These are phyloP conservation scores for Lichtheimia hyalospora DNA, from an alignment of 371 early-diverging fungal genomes.

Conservation along the genomic window DNA sequence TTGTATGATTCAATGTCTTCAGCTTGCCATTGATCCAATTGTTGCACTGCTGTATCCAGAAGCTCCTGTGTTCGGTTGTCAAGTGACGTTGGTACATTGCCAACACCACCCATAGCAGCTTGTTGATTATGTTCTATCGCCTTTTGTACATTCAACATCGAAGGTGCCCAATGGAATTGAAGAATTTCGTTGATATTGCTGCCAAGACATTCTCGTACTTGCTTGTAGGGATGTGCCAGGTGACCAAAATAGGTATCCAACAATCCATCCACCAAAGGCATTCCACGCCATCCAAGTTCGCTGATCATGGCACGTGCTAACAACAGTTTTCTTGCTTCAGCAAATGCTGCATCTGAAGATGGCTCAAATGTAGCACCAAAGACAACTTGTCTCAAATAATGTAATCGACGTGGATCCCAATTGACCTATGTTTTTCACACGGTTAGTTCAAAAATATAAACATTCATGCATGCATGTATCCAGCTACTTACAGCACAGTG, in stretches of 20 bases:
- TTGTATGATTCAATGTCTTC: constrained; percentile 61
- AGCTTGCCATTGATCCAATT: constrained; percentile 41
- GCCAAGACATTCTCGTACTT: constrained; percentile 83
- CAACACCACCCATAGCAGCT: constrained; percentile 21
- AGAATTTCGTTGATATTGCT: constrained; percentile 65
- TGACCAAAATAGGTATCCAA: constrained; percentile 55
- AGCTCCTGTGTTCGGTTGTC: constrained; percentile 27
- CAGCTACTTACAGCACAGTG: constrained; percentile 39
- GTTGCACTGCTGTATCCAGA: constrained; percentile 21
- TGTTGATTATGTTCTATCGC: not conserved
- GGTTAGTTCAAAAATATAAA: too few relatives aligned
- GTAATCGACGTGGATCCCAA: constrained; percentile 84
- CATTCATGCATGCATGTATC: too few relatives aligned
- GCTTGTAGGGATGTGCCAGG: constrained; percentile 83
- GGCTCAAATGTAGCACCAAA: constrained; percentile 73
- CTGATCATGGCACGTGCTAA: constrained; percentile 59
- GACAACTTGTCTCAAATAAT: constrained; percentile 69
- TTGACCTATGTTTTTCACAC: constrained; percentile 27
- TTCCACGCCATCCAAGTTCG: constrained; percentile 66
- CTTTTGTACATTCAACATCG: constrained; percentile 22
- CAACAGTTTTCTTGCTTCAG: constrained; percentile 77
- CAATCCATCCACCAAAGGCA: constrained; percentile 47
- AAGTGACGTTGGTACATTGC: constrained; percentile 40
- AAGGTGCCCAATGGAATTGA: constrained; percentile 68
- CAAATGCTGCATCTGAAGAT: constrained; percentile 77